Percentiles rank a stretch among this genome's conserved stretches.
Conservation (phyloP, 495 filamentous ascomycete genomes). For the Aspergillus indologenus region DNA sequence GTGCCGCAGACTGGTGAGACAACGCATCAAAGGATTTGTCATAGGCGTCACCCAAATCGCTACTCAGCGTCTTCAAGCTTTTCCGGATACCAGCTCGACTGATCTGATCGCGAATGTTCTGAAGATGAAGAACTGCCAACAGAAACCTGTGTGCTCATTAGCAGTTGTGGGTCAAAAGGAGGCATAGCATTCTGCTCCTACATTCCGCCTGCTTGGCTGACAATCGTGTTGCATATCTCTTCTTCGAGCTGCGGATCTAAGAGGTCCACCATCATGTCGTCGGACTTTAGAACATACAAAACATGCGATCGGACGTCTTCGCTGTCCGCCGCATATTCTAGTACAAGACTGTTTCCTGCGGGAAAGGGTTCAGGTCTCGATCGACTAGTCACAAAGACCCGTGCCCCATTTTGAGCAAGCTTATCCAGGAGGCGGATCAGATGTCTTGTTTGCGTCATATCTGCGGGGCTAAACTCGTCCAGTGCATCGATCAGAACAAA, state of each 20-base stretch:
- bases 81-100: slow-evolving; percentile 7
- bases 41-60: slow-evolving; percentile 7
- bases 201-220: slow-evolving; percentile 8
- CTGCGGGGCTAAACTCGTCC: slow-evolving; percentile 5
- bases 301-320: slow-evolving; percentile 1
- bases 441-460: neutral
- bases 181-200: neutral
- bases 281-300: neutral
- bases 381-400: slow-evolving; percentile 5
- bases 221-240: slow-evolving; percentile 1
- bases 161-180: neutral
- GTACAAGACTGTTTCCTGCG: neutral
- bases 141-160: slow-evolving; percentile 9
- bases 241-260: neutral
- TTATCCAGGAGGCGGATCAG: neutral
- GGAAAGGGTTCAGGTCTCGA: neutral
- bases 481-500: slow-evolving; percentile 7
- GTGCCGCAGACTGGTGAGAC: neutral
- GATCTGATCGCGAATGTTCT: slow-evolving; percentile 9
- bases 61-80: neutral
- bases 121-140: slow-evolving; percentile 12
- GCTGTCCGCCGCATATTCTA: neutral
- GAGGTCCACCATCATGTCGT: slow-evolving; percentile 1
- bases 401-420: neutral
- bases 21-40: slow-evolving; percentile 11